phyloP scores from a whole-genome alignment of 2,329 filamentous ascomycete species.

The Aureobasidium lini region DNA sequence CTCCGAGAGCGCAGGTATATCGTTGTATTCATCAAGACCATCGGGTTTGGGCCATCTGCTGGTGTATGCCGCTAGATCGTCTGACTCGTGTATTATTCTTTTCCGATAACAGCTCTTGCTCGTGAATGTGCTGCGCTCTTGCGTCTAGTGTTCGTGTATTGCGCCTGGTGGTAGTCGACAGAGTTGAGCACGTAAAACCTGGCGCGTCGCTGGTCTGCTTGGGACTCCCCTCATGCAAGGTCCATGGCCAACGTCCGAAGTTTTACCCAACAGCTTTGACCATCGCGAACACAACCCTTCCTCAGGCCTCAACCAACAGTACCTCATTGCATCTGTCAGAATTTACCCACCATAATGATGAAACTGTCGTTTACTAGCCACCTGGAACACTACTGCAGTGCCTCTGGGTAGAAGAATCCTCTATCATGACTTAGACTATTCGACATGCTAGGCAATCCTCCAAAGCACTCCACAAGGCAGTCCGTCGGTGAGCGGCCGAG shows the following conservation, averaged over 20 bases:
- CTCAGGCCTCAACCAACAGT: too few species aligned
- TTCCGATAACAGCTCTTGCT: background rate
- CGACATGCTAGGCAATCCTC: too few species aligned
- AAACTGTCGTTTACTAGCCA: too few species aligned
- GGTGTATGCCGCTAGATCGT: background rate
- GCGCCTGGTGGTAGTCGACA: background rate
- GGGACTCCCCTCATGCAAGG: background rate
- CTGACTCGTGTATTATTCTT: slow-evolving; percentile 4
- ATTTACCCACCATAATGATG: too few species aligned
- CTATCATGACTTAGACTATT: too few species aligned
- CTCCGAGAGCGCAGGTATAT: slow-evolving; percentile 7
- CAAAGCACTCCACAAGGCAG: too few species aligned
- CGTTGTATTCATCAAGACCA: background rate
- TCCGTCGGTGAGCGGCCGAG: too few species aligned
- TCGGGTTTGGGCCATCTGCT: background rate
- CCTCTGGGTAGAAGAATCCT: too few species aligned
- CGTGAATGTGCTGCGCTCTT: background rate
- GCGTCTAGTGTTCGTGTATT: background rate
- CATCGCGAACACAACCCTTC: too few species aligned
- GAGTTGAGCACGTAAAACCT: background rate
- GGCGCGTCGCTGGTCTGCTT: background rate
- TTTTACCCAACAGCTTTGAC: background rate
- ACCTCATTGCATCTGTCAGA: too few species aligned
- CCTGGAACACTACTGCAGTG: too few species aligned
- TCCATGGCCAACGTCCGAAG: background rate